phyloP scores from a whole-genome alignment of 495 filamentous ascomycete species.

The Aspergillus ostianus region DNA sequence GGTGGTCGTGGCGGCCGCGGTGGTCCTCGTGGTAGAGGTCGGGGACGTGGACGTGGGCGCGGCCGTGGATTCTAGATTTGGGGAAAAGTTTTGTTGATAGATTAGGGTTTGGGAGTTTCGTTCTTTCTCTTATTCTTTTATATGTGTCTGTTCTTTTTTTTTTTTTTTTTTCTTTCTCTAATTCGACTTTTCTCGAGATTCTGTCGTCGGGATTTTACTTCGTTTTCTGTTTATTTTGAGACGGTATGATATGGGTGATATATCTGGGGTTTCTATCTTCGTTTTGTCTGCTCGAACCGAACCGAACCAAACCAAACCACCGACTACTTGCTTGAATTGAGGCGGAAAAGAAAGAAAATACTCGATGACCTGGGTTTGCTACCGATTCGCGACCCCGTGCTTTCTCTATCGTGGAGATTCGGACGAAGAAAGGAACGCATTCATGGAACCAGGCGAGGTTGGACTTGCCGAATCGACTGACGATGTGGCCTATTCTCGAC shows the following conservation, averaged over 20 bases:
- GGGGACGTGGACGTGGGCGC: constrained; percentile 58
- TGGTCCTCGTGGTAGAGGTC: constrained; percentile 53
- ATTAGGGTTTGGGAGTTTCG: constrained; percentile 4
- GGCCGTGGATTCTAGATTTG: constrained; percentile 49
- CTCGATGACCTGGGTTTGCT: no score
- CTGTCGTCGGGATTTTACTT: background rate
- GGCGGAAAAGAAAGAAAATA: no score
- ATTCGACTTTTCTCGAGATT: background rate
- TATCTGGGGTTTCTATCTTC: no score
- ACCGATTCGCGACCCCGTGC: no score
- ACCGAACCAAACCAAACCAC: no score
- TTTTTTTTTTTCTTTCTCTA: background rate
- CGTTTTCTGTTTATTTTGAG: background rate
- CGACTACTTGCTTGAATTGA: no score
- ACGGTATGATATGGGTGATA: background rate
- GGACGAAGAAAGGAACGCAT: no score
- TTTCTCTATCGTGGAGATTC: no score
- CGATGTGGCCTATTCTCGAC: no score
- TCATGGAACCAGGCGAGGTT: no score
- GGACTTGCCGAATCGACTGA: no score
- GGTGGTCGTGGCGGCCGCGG: constrained; percentile 61
- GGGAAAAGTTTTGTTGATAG: constrained; percentile 1
- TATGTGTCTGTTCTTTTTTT: background rate
- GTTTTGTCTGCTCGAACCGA: no score
- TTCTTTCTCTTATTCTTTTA: background rate